These are phyloP conservation scores for Eucalyptus sp. DNA, from an alignment of 345 rosid species.

Conservation along the genomic window DNA sequence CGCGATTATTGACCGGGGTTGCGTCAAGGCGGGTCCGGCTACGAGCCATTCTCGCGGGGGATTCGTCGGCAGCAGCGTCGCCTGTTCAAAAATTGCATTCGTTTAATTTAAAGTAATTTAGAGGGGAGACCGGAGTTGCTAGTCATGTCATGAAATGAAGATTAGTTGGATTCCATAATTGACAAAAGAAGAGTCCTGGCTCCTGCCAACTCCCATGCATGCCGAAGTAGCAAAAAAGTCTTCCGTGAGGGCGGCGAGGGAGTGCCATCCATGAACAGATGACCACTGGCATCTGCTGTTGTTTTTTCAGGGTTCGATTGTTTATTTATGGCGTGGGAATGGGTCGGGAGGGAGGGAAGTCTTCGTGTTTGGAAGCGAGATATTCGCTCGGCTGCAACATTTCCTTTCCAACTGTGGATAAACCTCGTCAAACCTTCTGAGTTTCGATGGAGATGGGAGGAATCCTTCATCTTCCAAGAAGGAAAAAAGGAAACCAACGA, in stretches of 20 bases:
- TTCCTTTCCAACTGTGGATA: background rate
- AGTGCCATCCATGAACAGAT: background rate
- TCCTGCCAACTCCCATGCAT: background rate
- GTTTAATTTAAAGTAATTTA: background rate
- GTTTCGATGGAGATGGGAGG: background rate
- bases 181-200: background rate
- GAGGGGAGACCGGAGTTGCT: background rate
- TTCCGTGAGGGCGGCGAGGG: background rate
- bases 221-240: background rate
- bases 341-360: background rate
- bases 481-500: background rate
- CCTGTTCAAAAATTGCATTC: background rate
- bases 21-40: background rate
- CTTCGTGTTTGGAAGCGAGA: background rate
- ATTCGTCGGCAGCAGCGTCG: background rate
- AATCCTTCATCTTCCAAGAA: background rate
- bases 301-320: background rate
- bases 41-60: too few relatives aligned
- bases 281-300: background rate
- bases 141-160: background rate
- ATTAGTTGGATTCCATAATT: background rate
- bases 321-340: background rate
- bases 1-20: background rate
- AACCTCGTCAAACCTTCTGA: background rate
- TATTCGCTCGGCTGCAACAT: background rate